These are phyloP conservation scores for Cyberlindnera maritima DNA, from an alignment of 805 yeast genomes.

Conservation along the genomic window DNA sequence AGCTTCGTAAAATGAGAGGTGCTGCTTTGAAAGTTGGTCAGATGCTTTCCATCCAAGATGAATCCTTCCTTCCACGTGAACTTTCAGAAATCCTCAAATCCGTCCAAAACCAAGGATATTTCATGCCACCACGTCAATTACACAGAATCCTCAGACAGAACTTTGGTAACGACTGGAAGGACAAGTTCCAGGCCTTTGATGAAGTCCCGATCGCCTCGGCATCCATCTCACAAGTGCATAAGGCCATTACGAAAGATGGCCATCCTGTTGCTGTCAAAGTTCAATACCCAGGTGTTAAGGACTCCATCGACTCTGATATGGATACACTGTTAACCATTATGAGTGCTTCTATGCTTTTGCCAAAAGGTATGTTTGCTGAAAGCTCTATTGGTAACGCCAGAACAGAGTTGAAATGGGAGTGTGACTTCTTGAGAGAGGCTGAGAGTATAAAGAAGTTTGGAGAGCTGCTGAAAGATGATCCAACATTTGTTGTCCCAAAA, in stretches of 20 bases:
- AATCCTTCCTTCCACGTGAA: conserved; percentile 78
- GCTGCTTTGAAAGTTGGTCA: conserved; percentile 98
- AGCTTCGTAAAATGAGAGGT: conserved; percentile 94
- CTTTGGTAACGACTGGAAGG: conserved; percentile 79
- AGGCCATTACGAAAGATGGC: conserved; percentile 64
- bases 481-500: conserved; percentile 73
- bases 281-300: conserved; percentile 96
- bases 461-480: conserved; percentile 54
- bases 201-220: conserved; percentile 96
- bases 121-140: conserved; percentile 92
- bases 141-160: conserved; percentile 70
- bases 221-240: conserved; percentile 95
- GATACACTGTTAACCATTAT: conserved; percentile 78
- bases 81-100: conserved; percentile 75
- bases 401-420: conserved; percentile 93
- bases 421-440: conserved; percentile 92
- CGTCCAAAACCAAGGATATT: conserved; percentile 93
- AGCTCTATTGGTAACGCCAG: conserved; percentile 92
- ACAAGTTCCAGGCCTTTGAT: conserved; percentile 68
- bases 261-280: conserved; percentile 89
- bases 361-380: conserved; percentile 89
- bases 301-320: conserved; percentile 90
- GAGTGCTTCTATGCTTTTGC: conserved; percentile 83
- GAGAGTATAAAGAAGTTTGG: conserved; percentile 66
- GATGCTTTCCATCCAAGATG: conserved; percentile 92